Base-by-base conservation (phyloP, 2,329 filamentous ascomycete species). In the Phialophora chinensis region DNA sequence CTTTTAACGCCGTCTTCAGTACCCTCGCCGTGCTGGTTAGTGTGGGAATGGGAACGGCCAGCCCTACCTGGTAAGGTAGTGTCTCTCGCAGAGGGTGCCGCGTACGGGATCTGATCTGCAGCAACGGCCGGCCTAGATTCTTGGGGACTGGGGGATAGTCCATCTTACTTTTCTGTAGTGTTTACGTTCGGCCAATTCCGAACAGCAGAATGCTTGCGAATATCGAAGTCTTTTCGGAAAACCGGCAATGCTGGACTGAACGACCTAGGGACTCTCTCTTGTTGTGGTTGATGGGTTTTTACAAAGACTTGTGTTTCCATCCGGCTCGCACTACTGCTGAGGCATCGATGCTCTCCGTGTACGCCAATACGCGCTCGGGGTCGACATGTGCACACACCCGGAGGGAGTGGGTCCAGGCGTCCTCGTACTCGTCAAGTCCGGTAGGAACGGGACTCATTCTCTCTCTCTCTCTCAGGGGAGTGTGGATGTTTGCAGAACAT, bases 401-500 rank as follows among this genome's bases (percentile, higher is more conserved):
- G 17, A 44, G 6, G 14, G 17, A 20, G 5, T 8, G 5, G 38
- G 14, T 8, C 38, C 14, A n/a, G 38, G 38, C 17, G 38, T 44
- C 8, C 38, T 42, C 14, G 38, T 44, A 44, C 17, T 42, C 14
- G 14, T n/a, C 38, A n/a, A 44, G 38, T 44, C 8, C 17, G 38
- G 5, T 44, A 6, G 17, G 14, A n/a, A n/a, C 10, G 14, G 6
- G 38, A n/a, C 38, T 7, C 23, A 1, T 1, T 25, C 23, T 25
- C 23, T 25, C 23, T 25, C 23, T 25, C 23, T 25, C 38, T 52
- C 49, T 52, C 49, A 52, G 2, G 49, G 49, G 10, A 12, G n/a
- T 4, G 25, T 14, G 10, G 49, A 23, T 52, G 20, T 52, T 27
- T 70, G 63, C 50, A 73, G 53, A 1, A 69, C 65, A 35, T 50